Evolutionary conservation across 1,284 basidiomycete genomes (phyloP), one percentile per base, ranked within the genome.

Genomic region (Ceratobasidium sp.): DNA sequence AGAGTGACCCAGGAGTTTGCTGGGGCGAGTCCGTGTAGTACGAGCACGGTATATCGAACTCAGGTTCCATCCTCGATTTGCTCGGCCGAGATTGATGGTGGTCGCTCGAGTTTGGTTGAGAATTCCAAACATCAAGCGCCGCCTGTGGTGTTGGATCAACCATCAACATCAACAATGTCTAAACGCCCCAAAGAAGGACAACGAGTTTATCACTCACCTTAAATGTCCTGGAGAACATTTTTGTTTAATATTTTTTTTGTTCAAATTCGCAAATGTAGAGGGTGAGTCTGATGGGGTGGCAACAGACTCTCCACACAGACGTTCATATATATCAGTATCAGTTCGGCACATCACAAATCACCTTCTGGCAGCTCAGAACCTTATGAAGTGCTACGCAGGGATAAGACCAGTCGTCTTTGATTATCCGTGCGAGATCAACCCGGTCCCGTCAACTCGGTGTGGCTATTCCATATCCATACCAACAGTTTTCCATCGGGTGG

Each of bases 391-490:
- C 50, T 17, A 51, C 6, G 50, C 3, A 24, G 4, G 50, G 50
- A 17, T 17, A n/a, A 51, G 24, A 51, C 50, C 17, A 17, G 50
- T 51, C 24, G 15, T 29, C 33, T 8, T 62, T 62, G 59, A 62
- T 62, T 62, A 62, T 62, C 59, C 41, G 31, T 57, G 56, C 24
- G 44, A 50, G 29, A 50, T 65, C 48, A 15, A 19, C 47, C 22
- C 29, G 27, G 17, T 19, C 51, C 64, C 64, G 27, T 44, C 31
- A 27, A 11, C 53, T 36, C 44, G 64, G 64, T 29, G 64, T 67
- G 48, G 31, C 64, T 67, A 41, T 54, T 56, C 64, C 36, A 54
- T n/a, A 67, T 54, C 22, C 33, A 53, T 33, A 33, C 31, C 17
- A 31, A 33, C 29, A 57, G 56, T 9, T 27, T 22, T n/a, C 15